Percentiles rank a stretch among this genome's conserved stretches.
Conservation (phyloP, 2,329 filamentous ascomycete genomes). For the Bipolaris cookei region DNA sequence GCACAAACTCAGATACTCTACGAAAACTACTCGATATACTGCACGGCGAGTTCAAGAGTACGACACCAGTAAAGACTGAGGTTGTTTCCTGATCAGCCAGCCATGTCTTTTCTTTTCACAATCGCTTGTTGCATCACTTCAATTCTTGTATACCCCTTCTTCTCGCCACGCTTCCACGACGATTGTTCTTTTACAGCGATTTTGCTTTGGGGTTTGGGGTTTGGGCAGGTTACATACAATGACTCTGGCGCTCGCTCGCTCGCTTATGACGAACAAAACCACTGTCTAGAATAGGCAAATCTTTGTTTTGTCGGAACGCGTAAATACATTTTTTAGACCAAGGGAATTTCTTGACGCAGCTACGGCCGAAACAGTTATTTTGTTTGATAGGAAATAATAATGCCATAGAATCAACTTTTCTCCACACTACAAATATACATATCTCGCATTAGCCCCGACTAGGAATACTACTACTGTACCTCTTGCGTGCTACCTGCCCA, state of each 20-base stretch:
- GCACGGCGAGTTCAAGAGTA: slow-evolving; percentile 46
- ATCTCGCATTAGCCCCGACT: too few species aligned
- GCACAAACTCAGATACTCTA: slow-evolving; percentile 45
- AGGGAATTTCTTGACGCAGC: slow-evolving; percentile 1
- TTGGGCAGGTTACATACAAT: not conserved
- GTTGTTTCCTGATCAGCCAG: not conserved
- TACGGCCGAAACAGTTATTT: slow-evolving; percentile 3
- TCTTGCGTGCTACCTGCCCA: not conserved
- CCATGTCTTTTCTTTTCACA: not conserved
- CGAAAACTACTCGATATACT: slow-evolving; percentile 49
- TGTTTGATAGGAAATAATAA: slow-evolving; percentile 1
- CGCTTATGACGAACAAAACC: not conserved
- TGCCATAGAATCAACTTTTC: not conserved
- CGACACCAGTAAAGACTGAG: slow-evolving; percentile 32
- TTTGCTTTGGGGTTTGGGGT: slow-evolving; percentile 15
- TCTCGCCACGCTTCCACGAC: slow-evolving; percentile 10
- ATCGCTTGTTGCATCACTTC: slow-evolving; percentile 4
- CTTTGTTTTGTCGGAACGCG: not conserved
- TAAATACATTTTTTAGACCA: not conserved
- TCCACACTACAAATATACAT: not conserved
- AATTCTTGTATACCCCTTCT: slow-evolving; percentile 21
- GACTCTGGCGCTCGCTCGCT: not conserved
- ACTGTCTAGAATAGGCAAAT: not conserved
- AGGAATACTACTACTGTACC: not conserved
- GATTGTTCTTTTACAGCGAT: slow-evolving; percentile 19